Conservation (phyloP, 2,329 filamentous ascomycete species). For the Venturia pyrina region DNA sequence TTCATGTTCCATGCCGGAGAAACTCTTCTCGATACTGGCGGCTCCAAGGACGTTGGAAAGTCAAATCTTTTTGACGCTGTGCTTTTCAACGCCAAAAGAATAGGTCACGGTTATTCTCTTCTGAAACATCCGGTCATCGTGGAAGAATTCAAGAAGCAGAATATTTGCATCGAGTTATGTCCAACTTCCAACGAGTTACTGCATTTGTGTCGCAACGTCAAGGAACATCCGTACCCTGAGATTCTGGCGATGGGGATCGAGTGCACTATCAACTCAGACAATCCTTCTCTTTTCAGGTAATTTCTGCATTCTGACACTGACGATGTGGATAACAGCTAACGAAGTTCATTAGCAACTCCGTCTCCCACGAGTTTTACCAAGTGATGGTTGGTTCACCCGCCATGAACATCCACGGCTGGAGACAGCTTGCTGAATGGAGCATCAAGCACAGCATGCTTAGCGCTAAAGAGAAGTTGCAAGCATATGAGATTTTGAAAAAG, state of each 20-base stretch:
- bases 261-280: constrained; percentile 66
- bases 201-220: constrained; percentile 55
- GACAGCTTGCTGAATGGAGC: constrained; percentile 46
- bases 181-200: constrained; percentile 70
- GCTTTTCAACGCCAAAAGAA: constrained; percentile 54
- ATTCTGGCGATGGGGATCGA: constrained; percentile 63
- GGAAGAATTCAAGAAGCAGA: constrained; percentile 50
- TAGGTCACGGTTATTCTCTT: constrained; percentile 65
- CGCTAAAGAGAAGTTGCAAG: constrained; percentile 28
- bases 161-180: constrained; percentile 64
- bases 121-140: constrained; percentile 58
- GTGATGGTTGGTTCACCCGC: constrained; percentile 57
- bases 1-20: constrained; percentile 72
- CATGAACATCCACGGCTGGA: constrained; percentile 62
- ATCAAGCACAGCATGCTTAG: constrained; percentile 34
- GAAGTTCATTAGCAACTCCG: constrained; percentile 44
- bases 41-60: constrained; percentile 44
- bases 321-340: background rate
- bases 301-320: constrained; percentile 15
- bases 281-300: constrained; percentile 61
- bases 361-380: constrained; percentile 71
- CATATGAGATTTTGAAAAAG: constrained; percentile 37
- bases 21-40: constrained; percentile 54
- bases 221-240: constrained; percentile 57
- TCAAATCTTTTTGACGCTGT: constrained; percentile 62